Percentiles rank a stretch among this genome's conserved stretches.
Conservation (phyloP, 2,329 filamentous ascomycete species). For the Aspergillus awamori region DNA sequence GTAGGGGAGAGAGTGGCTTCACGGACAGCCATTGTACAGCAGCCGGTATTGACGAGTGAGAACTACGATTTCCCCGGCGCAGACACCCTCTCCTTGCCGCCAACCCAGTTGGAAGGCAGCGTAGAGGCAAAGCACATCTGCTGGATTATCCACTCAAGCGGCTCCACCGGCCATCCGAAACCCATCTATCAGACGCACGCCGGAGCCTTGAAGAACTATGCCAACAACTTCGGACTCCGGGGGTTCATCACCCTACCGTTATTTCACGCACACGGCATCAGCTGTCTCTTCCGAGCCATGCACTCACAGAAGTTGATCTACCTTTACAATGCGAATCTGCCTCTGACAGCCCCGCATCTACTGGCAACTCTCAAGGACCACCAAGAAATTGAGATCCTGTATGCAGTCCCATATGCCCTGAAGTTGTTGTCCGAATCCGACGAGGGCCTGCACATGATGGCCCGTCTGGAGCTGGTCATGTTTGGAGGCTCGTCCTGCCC, state of each 20-base stretch:
- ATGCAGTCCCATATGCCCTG: constrained; percentile 65
- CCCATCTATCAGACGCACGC: constrained; percentile 62
- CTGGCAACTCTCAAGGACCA: constrained; percentile 47
- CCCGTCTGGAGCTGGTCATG: constrained; percentile 55
- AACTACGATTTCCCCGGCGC: constrained; percentile 7
- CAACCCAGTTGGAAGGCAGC: constrained; percentile 24
- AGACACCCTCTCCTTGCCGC: neutral
- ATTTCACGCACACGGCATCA: constrained; percentile 63
- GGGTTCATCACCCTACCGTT: constrained; percentile 60
- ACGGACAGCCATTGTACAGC: constrained; percentile 23
- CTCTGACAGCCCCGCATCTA: constrained; percentile 51
- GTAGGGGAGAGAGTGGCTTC: constrained; percentile 27
- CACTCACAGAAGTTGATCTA: constrained; percentile 54
- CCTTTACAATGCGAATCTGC: constrained; percentile 59
- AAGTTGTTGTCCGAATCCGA: constrained; percentile 64
- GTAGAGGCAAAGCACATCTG: constrained; percentile 38
- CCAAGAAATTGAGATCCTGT: constrained; percentile 56
- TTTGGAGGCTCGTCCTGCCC: constrained; percentile 63
- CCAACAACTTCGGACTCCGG: constrained; percentile 48
- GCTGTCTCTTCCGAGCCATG: constrained; percentile 57
- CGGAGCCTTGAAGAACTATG: constrained; percentile 53
- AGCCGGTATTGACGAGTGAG: constrained; percentile 16
- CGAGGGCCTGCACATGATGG: constrained; percentile 54
- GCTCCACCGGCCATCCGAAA: constrained; percentile 65
- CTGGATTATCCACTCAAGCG: constrained; percentile 55